A percentile compares a stretch with the other conserved stretches of the same genome.
phyloP scores from a whole-genome alignment of 208 protist genomes.

The Leishmania major region DNA sequence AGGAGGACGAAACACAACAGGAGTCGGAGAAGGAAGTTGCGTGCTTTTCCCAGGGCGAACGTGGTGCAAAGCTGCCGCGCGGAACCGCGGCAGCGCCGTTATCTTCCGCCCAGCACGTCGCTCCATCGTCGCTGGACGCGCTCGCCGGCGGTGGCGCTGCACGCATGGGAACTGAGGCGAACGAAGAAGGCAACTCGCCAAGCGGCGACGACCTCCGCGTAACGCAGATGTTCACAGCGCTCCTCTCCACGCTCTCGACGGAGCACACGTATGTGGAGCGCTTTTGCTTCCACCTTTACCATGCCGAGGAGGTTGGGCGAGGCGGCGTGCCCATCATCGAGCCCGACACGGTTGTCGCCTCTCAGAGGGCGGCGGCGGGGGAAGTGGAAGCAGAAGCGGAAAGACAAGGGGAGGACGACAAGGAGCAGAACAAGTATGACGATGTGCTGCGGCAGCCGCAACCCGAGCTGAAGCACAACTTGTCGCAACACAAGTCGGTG shows the following conservation, averaged over 20 bases:
- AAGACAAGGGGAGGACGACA: not conserved
- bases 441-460: not conserved
- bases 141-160: not conserved
- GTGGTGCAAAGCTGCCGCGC: not conserved
- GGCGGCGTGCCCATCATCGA: slow-evolving; percentile 1
- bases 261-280: slow-evolving; percentile 40
- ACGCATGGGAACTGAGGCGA: not conserved
- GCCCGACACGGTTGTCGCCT: not conserved
- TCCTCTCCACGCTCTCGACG: slow-evolving; percentile 27
- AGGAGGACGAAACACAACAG: slow-evolving; percentile 10
- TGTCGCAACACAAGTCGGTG: slow-evolving; percentile 18
- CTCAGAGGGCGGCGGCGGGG: not conserved
- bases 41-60: not conserved
- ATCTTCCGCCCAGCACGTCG: not conserved
- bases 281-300: slow-evolving; percentile 56
- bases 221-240: slow-evolving; percentile 24
- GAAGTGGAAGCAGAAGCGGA: not conserved
- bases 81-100: not conserved
- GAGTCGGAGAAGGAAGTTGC: not conserved
- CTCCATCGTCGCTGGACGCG: not conserved
- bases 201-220: not conserved
- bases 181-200: slow-evolving; percentile 2
- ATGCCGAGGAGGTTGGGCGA: slow-evolving; percentile 21
- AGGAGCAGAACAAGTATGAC: not conserved
- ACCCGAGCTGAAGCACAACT: not conserved